Conservation (phyloP, 2,329 filamentous ascomycete genomes). For the Ophiostoma fasciatum region DNA sequence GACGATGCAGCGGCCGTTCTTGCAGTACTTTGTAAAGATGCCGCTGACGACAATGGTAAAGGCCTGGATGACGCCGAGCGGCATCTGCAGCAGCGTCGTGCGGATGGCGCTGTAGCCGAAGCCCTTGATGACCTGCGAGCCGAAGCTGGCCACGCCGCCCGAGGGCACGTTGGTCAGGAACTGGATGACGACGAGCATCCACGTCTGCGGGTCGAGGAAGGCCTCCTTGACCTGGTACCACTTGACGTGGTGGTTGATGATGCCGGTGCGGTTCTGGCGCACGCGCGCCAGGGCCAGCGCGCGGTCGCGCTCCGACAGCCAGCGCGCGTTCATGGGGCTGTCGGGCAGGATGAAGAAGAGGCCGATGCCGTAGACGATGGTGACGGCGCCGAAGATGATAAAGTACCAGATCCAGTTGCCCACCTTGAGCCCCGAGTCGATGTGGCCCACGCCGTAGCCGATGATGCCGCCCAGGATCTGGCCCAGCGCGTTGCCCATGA, state of each 20-base stretch:
- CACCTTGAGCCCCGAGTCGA: slow-evolving; percentile 11
- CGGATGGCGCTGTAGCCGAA: slow-evolving; percentile 34
- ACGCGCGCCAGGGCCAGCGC: slow-evolving; percentile 18
- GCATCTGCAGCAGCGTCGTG: slow-evolving; percentile 19
- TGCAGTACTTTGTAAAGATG: slow-evolving; percentile 22
- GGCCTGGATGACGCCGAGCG: slow-evolving; percentile 15
- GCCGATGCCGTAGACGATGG: slow-evolving; percentile 17
- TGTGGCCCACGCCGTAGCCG: slow-evolving; percentile 19
- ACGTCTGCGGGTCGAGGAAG: slow-evolving; percentile 19
- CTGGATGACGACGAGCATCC: slow-evolving; percentile 7
- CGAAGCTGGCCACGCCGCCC: slow-evolving; percentile 21
- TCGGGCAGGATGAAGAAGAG: slow-evolving; percentile 13
- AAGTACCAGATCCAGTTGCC: slow-evolving; percentile 15
- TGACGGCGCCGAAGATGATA: slow-evolving; percentile 20
- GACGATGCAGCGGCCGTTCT: slow-evolving; percentile 18
- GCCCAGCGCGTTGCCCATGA: slow-evolving; percentile 26
- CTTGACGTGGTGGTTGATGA: slow-evolving; percentile 19
- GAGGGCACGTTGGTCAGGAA: slow-evolving; percentile 5
- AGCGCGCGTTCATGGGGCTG: slow-evolving; percentile 13
- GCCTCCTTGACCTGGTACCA: slow-evolving; percentile 19
- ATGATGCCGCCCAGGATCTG: slow-evolving; percentile 21
- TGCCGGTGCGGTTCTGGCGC: slow-evolving; percentile 20
- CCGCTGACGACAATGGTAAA: slow-evolving; percentile 16
- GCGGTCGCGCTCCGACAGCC: slow-evolving; percentile 15
- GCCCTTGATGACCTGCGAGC: slow-evolving; percentile 35